These are phyloP conservation scores for Geosmithia flava DNA, from an alignment of 2,329 filamentous ascomycete species.

Conservation along the genomic window DNA sequence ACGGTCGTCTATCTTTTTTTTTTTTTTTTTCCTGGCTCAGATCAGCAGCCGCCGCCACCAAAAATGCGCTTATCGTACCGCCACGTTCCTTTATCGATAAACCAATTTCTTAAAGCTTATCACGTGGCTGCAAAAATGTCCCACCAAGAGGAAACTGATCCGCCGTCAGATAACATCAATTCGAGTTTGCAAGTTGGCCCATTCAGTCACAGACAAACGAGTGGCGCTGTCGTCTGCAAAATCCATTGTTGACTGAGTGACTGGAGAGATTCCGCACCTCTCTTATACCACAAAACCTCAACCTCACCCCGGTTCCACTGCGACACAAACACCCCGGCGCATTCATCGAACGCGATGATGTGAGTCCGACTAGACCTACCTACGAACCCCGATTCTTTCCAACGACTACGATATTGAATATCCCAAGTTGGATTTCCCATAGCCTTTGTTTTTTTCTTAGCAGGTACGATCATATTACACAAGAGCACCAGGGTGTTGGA, in stretches of 20 bases:
- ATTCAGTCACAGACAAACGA: neutral
- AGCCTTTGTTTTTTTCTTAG: neutral
- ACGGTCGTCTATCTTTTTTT: neutral
- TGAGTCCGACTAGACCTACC: conserved; percentile 11
- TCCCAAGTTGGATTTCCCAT: neutral
- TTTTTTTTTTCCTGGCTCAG: neutral
- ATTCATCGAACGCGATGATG: conserved; percentile 21
- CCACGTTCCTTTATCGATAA: conserved; percentile 10
- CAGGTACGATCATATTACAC: neutral
- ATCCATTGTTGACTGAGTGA: neutral
- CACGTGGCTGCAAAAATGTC: conserved; percentile 26
- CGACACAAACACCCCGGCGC: conserved; percentile 1
- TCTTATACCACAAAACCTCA: neutral
- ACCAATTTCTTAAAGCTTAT: conserved; percentile 13
- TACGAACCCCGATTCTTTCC: neutral
- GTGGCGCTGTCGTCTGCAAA: neutral
- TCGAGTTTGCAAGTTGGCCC: neutral
- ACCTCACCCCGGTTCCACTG: neutral
- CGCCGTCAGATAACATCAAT: neutral
- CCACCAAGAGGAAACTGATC: conserved; percentile 13
- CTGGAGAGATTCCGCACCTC: neutral
- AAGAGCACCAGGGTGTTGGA: neutral
- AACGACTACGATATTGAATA: neutral
- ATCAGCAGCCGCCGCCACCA: neutral
- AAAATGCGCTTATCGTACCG: conserved; percentile 1